These are phyloP conservation scores for Myxozyma lipomycoides DNA, from an alignment of 805 yeast species.

Conservation along the genomic window DNA sequence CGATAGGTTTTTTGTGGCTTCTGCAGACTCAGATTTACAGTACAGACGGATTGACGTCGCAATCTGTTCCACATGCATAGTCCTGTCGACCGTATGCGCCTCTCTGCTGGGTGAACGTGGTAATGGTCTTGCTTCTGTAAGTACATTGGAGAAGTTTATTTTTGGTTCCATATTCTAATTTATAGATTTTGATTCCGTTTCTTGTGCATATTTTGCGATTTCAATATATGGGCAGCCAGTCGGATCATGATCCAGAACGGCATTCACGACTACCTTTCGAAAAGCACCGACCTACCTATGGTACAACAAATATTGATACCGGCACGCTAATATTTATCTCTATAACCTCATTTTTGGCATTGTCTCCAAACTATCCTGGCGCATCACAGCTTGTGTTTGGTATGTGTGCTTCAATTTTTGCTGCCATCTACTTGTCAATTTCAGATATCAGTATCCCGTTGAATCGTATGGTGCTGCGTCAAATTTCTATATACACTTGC, in stretches of 20 bases:
- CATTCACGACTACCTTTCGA: conserved; percentile 1
- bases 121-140: conserved; percentile 23
- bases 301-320: conserved; percentile 12
- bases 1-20: conserved; percentile 18
- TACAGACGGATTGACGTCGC: conserved; percentile 28
- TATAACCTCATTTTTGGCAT: conserved; percentile 23
- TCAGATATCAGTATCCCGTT: conserved; percentile 27
- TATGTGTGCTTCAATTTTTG: conserved; percentile 23
- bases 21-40: conserved; percentile 6
- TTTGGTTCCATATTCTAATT: background rate
- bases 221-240: conserved; percentile 22
- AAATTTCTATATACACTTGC: conserved; percentile 21
- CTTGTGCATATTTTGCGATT: conserved; percentile 26
- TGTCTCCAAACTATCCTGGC: conserved; percentile 26
- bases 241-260: background rate
- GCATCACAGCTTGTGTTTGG: conserved; percentile 27
- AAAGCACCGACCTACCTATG: background rate
- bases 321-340: conserved; percentile 20
- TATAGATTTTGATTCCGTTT: conserved; percentile 21
- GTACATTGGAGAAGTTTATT: too few species aligned
- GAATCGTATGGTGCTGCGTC: conserved; percentile 24
- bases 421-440: conserved; percentile 26
- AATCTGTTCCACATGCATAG: conserved; percentile 26
- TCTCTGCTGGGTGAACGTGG: conserved; percentile 28
- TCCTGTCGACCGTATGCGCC: conserved; percentile 23